phyloP scores from a whole-genome alignment of 2,329 filamentous ascomycete species.

The Alternaria alternata region DNA sequence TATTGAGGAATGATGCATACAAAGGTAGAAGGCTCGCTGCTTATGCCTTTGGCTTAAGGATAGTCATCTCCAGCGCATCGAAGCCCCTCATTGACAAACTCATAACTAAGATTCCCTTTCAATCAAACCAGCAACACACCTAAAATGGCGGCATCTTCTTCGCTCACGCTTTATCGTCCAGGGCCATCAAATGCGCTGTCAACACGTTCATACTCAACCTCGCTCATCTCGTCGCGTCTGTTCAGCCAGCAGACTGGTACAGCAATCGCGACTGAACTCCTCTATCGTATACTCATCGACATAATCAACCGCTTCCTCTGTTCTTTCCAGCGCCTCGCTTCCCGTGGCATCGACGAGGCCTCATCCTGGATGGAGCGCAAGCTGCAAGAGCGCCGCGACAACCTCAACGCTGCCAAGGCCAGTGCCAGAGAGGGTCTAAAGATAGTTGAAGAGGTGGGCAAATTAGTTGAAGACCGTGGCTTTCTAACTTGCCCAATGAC shows the following conservation, averaged over 20 bases:
- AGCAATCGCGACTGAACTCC: constrained; percentile 39
- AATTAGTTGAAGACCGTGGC: constrained; percentile 26
- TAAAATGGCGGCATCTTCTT: constrained; percentile 26
- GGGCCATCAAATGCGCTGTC: constrained; percentile 7
- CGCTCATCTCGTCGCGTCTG: constrained; percentile 22
- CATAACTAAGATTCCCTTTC: too few species aligned
- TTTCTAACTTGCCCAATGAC: constrained; percentile 34
- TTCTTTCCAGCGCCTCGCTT: constrained; percentile 35
- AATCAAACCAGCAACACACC: not conserved
- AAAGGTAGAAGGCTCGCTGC: not conserved
- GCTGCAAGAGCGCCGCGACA: constrained; percentile 25
- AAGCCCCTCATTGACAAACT: not conserved
- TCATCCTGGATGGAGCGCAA: constrained; percentile 36
- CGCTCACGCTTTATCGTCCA: constrained; percentile 24
- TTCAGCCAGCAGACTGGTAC: constrained; percentile 34
- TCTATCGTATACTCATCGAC: constrained; percentile 43
- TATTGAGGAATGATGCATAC: not conserved
- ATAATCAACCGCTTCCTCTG: constrained; percentile 37
- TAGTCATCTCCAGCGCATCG: not conserved
- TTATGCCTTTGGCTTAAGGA: not conserved
- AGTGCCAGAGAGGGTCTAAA: constrained; percentile 2
- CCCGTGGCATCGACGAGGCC: constrained; percentile 33
- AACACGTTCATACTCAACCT: constrained; percentile 9
- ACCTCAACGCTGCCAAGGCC: constrained; percentile 1
- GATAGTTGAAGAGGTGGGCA: constrained; percentile 35